phyloP scores from a whole-genome alignment of 1,284 basidiomycete genomes.

The Heterobasidion irregulare region DNA sequence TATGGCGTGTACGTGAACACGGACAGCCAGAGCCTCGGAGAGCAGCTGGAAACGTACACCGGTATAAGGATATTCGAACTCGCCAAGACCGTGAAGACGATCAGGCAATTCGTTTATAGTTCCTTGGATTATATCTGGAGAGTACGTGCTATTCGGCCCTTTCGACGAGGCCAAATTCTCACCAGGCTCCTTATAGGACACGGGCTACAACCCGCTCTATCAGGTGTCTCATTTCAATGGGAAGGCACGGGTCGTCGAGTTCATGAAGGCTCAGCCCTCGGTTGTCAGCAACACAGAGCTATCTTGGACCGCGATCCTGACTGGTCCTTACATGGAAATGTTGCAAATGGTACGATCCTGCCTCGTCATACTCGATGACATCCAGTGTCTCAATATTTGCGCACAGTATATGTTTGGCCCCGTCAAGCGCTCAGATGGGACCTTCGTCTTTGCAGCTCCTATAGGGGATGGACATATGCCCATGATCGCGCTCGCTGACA shows the following conservation, averaged over 20 bases:
- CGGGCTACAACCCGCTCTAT: constrained; percentile 12
- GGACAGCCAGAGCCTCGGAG: constrained; percentile 36
- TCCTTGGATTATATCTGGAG: constrained; percentile 30
- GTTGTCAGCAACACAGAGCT: constrained; percentile 24
- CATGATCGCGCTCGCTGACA: constrained; percentile 19
- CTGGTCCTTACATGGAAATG: constrained; percentile 40
- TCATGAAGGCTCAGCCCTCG: constrained; percentile 31
- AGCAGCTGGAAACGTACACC: constrained; percentile 30
- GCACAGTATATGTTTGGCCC: constrained; percentile 30
- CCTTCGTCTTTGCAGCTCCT: constrained; percentile 24
- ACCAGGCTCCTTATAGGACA: constrained; percentile 2
- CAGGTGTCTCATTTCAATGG: constrained; percentile 29
- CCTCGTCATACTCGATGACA: background rate
- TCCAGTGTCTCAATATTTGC: background rate
- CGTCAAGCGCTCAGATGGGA: constrained; percentile 29
- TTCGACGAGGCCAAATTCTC: background rate
- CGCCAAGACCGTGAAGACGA: constrained; percentile 25
- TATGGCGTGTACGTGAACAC: constrained; percentile 39
- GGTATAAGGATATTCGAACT: constrained; percentile 38
- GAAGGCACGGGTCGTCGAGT: constrained; percentile 37
- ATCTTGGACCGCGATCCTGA: constrained; percentile 31
- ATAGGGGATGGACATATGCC: constrained; percentile 19
- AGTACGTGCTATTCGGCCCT: constrained; percentile 13
- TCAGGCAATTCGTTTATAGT: constrained; percentile 31
- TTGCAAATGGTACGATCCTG: constrained; percentile 23